Conservation (phyloP, 768 basidiomycete genomes). For the Mycena capillaripes region DNA sequence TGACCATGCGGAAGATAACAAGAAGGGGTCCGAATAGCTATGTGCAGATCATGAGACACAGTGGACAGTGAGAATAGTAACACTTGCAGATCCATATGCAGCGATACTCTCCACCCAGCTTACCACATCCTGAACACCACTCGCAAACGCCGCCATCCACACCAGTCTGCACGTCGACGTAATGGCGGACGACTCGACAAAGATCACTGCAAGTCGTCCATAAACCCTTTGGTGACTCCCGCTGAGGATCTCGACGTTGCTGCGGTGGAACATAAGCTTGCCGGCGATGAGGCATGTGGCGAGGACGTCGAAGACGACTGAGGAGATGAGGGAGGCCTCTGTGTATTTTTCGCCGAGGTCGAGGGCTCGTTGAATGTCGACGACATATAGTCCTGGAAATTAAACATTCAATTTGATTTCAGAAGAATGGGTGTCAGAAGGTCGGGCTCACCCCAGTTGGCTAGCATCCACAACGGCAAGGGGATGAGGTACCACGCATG, state of each 20-base stretch:
- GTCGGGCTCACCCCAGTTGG: not conserved
- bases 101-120: slow-evolving; percentile 26
- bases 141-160: slow-evolving; percentile 30
- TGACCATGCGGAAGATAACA: too few species aligned
- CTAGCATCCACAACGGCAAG: not conserved
- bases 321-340: not conserved
- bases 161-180: slow-evolving; percentile 27
- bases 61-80: not conserved
- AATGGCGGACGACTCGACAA: slow-evolving; percentile 13
- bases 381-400: not conserved
- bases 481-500: not conserved
- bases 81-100: slow-evolving; percentile 1
- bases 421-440: not conserved
- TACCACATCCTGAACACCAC: slow-evolving; percentile 17
- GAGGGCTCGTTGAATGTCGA: not conserved
- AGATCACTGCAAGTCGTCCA: not conserved
- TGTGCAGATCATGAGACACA: not conserved
- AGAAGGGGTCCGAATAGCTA: not conserved
- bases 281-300: slow-evolving; percentile 14
- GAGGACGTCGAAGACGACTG: not conserved
- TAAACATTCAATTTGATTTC: not conserved
- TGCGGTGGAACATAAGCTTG: slow-evolving; percentile 23
- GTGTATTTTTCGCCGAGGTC: not conserved
- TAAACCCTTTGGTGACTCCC: slow-evolving; percentile 10
- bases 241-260: slow-evolving; percentile 17